Evolutionary conservation across 495 filamentous ascomycete genomes (phyloP).

Genomic region (Lasiosphaeria hispida): DNA sequence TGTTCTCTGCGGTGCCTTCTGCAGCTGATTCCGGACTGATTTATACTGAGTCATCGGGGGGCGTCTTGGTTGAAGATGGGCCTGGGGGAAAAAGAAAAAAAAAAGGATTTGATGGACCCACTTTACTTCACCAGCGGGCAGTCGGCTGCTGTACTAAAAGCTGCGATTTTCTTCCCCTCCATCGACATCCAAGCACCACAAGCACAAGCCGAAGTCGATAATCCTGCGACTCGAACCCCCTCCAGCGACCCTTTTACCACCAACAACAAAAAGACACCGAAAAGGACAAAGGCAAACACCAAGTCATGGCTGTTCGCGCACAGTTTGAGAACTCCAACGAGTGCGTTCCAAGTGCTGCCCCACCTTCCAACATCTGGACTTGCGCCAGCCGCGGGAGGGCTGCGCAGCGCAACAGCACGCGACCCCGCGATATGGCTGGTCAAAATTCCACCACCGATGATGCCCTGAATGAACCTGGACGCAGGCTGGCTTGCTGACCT

Average conservation of each 20-base stretch:
- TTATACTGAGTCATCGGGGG: constrained; percentile 15
- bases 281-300: constrained; percentile 7
- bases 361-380: constrained; percentile 4
- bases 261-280: constrained; percentile 13
- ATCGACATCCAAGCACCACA: constrained; percentile 16
- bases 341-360: constrained; percentile 51
- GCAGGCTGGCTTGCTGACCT: too few species aligned
- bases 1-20: not conserved
- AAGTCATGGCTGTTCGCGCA: constrained; percentile 73
- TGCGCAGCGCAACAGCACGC: not conserved
- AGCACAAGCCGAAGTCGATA: constrained; percentile 5
- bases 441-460: not conserved
- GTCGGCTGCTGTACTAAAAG: constrained; percentile 6
- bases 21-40: not conserved
- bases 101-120: not conserved
- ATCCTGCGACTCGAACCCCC: not conserved
- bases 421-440: constrained; percentile 24
- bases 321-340: constrained; percentile 99
- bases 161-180: constrained; percentile 9
- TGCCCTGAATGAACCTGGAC: too few species aligned
- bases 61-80: not conserved
- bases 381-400: not conserved
- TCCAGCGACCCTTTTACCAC: not conserved
- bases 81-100: not conserved
- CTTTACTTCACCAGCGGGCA: not conserved